Conservation (phyloP, 1,139 yeast genomes). For the Protomyces macrosporus region DNA sequence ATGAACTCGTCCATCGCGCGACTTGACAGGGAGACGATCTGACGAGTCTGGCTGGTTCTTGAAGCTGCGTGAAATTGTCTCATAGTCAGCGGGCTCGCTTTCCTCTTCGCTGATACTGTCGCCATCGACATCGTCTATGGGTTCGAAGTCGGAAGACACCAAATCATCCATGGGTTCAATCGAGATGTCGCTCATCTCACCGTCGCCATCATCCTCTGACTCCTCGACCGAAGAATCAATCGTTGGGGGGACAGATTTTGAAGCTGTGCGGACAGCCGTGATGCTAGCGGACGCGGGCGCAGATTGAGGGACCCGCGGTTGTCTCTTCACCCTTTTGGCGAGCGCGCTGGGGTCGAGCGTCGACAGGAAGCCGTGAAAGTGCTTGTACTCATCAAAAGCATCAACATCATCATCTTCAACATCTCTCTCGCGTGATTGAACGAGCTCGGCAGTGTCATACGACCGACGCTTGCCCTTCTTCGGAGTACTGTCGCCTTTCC, state of each 20-base stretch:
- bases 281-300: background rate
- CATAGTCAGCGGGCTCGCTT: background rate
- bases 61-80: background rate
- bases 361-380: constrained; percentile 15
- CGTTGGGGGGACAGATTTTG: background rate
- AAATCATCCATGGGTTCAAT: background rate
- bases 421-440: constrained; percentile 8
- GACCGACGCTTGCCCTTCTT: background rate
- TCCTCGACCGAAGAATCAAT: background rate
- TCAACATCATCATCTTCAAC: constrained; percentile 17
- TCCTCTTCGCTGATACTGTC: background rate
- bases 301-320: background rate
- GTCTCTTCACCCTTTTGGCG: background rate
- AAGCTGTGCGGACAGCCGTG: background rate
- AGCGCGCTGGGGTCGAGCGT: constrained; percentile 16
- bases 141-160: background rate
- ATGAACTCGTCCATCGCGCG: constrained; percentile 12
- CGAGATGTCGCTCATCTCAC: background rate
- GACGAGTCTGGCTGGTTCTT: background rate
- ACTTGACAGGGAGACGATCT: constrained; percentile 10
- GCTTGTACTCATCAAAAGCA: constrained; percentile 19
- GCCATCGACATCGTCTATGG: background rate
- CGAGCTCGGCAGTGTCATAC: constrained; percentile 7
- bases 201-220: background rate
- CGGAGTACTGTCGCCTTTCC: background rate